Evolutionary conservation across 495 filamentous ascomycete genomes (phyloP).

Genomic region (Penicillium cosmopolitanum): DNA sequence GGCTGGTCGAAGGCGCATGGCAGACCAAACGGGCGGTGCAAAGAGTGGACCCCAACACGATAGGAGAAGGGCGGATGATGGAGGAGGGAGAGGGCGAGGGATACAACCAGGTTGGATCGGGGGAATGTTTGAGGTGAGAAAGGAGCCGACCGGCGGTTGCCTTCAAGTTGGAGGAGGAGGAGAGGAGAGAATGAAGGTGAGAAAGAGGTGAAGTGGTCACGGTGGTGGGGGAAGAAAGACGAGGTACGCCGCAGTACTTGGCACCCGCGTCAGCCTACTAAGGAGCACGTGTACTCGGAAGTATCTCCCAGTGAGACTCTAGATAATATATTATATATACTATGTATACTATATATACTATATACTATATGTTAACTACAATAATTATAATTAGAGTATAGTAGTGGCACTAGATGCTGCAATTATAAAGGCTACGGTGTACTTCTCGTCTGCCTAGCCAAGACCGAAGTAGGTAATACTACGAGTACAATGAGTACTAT

Average conservation of each 20-base stretch:
- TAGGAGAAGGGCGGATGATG: slow-evolving; percentile 5
- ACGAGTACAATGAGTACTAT: too few relatives aligned
- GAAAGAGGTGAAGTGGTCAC: not conserved
- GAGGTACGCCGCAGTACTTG: slow-evolving; percentile 26
- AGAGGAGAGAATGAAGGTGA: slow-evolving; percentile 7
- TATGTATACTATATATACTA: too few relatives aligned
- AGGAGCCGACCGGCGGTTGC: slow-evolving; percentile 36
- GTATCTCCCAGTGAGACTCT: too few relatives aligned
- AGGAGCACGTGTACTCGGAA: slow-evolving; percentile 25
- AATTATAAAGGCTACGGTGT: too few relatives aligned
- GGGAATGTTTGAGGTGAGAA: slow-evolving; percentile 14
- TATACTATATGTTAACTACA: too few relatives aligned
- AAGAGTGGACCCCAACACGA: slow-evolving; percentile 21
- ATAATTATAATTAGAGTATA: too few relatives aligned
- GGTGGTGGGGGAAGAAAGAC: too few relatives aligned
- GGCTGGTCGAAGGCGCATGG: slow-evolving; percentile 36
- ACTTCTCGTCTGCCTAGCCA: too few relatives aligned
- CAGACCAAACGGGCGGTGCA: slow-evolving; percentile 33
- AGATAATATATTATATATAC: too few relatives aligned
- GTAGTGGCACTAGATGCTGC: too few relatives aligned
- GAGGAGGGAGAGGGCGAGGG: not conserved
- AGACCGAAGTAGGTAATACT: too few relatives aligned
- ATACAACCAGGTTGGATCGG: not conserved
- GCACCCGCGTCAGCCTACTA: slow-evolving; percentile 11
- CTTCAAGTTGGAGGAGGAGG: slow-evolving; percentile 26